A percentile compares a stretch with the other conserved stretches of the same genome.
Conservation (phyloP, 139 green algal genomes). For the Chlamydomonas schloesseri region DNA sequence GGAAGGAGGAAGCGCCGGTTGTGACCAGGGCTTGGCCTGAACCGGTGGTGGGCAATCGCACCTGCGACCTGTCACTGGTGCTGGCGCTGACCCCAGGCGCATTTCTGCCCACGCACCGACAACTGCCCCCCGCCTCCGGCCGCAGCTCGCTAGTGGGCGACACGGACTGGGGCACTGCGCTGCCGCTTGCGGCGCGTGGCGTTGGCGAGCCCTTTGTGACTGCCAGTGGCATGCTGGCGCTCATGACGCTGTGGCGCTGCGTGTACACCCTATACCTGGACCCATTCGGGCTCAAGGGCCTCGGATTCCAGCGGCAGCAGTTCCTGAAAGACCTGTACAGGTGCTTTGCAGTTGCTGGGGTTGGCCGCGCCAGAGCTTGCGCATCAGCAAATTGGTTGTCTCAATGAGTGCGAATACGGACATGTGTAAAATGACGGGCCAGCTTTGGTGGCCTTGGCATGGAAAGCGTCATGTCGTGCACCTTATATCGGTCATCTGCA, state of each 20-base stretch:
- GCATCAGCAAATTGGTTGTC: no score
- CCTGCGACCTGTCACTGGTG: no score
- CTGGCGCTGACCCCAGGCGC: no score
- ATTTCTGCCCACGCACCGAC: background rate
- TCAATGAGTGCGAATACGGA: no score
- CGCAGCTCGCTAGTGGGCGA: constrained; percentile 58
- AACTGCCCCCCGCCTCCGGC: background rate
- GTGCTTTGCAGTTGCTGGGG: background rate
- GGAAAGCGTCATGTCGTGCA: no score
- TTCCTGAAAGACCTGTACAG: constrained; percentile 18
- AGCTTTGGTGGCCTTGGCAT: no score
- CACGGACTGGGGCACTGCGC: constrained; percentile 56
- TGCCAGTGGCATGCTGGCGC: constrained; percentile 74
- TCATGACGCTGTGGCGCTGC: constrained; percentile 79
- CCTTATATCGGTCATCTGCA: no score
- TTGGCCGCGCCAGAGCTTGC: no score
- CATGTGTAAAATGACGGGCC: no score
- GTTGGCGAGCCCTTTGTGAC: constrained; percentile 75
- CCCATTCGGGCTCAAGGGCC: constrained; percentile 53
- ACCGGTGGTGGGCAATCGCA: no score
- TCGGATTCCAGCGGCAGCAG: constrained; percentile 39
- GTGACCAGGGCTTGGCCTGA: no score
- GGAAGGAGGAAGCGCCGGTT: no score
- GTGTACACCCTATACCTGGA: constrained; percentile 82
- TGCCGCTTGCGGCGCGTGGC: constrained; percentile 78